Evolutionary conservation across 2,329 filamentous ascomycete species (phyloP), one percentile per base, ranked within the genome.

Genomic region (Byssochlamys sp.): DNA sequence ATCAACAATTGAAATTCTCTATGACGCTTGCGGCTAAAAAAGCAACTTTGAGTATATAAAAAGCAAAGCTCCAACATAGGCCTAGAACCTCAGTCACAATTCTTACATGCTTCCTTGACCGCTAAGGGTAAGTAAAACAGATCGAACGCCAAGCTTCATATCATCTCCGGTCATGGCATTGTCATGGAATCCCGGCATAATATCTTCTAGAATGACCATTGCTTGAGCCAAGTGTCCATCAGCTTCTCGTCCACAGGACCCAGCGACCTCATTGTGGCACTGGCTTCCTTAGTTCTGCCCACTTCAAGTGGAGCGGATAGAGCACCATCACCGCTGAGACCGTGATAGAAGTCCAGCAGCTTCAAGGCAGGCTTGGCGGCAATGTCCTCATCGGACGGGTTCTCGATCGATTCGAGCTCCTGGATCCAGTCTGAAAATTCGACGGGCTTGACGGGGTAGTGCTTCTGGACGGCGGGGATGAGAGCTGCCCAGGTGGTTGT

Each of bases 291-390:
- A 1, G 79, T 78, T 12, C 69, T 68, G 49, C 63, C 65, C 66
- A 75, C 76, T 7, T 77, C 75, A 56, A 79, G 73, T 27, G 69
- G 63, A 2, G 75, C 67, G 2, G 73, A 67, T 25, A 58, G 57
- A 1, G 63, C 63, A 27, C 59, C 68, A 1, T 59, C 58, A 0
- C 57, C 67, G 1, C 35, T 57, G 3, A 64, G 67, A 1, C 64
- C 69, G 54, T 67, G 68, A 61, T 80, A 83, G 27, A 78, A 77
- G 51, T 81, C 79, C 0, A 83, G 61, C 51, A 84, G 68, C 69
- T 83, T 83, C 48, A 82, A 62, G 9, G 74, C 80, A 0, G 79
- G 79, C 61, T 81, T 81, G 56, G 65, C 69, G 2, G 70, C 70
- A 0, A 80, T 61, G 7, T 75, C 69, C 2, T 72, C 68, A 12